Percentiles rank a stretch among this genome's conserved stretches.
phyloP scores from a whole-genome alignment of 2,329 filamentous ascomycete genomes.

The Aureobasidium uvarum region DNA sequence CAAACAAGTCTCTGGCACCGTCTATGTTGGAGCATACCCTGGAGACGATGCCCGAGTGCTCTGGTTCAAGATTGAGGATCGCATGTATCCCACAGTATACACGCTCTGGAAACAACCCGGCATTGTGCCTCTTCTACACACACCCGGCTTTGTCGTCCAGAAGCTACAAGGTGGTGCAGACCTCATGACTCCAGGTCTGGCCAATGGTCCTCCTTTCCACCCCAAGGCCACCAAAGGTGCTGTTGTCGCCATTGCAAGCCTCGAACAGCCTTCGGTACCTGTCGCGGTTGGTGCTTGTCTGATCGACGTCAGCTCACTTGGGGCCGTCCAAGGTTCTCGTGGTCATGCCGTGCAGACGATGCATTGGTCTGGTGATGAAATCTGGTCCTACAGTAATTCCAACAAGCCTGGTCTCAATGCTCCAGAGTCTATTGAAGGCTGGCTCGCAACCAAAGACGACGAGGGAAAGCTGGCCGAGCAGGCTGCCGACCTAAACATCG shows the following conservation, averaged over 20 bases:
- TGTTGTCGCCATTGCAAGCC: constrained; percentile 62
- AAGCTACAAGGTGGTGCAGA: constrained; percentile 65
- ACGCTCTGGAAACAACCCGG: constrained; percentile 64
- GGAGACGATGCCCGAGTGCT: constrained; percentile 59
- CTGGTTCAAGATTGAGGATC: constrained; percentile 63
- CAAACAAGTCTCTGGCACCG: constrained; percentile 60
- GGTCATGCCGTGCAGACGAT: constrained; percentile 64
- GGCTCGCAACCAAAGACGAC: constrained; percentile 38
- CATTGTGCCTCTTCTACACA: constrained; percentile 63
- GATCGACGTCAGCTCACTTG: constrained; percentile 59
- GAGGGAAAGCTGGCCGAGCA: constrained; percentile 42
- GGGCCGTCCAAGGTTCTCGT: constrained; percentile 58
- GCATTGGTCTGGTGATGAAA: constrained; percentile 67
- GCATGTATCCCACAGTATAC: constrained; percentile 59
- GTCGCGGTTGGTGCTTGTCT: constrained; percentile 64
- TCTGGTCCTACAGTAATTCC: constrained; percentile 62
- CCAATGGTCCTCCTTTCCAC: constrained; percentile 64
- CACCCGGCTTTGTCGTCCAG: constrained; percentile 59
- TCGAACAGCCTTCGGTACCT: constrained; percentile 60
- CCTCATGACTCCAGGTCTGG: constrained; percentile 66
- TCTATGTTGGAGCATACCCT: constrained; percentile 62
- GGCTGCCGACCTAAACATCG: constrained; percentile 44
- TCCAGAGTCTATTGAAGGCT: constrained; percentile 56
- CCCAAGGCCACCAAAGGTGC: constrained; percentile 57
- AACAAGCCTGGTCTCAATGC: constrained; percentile 54